Conservation (phyloP, 768 basidiomycete genomes). For the Terana coerulea region DNA sequence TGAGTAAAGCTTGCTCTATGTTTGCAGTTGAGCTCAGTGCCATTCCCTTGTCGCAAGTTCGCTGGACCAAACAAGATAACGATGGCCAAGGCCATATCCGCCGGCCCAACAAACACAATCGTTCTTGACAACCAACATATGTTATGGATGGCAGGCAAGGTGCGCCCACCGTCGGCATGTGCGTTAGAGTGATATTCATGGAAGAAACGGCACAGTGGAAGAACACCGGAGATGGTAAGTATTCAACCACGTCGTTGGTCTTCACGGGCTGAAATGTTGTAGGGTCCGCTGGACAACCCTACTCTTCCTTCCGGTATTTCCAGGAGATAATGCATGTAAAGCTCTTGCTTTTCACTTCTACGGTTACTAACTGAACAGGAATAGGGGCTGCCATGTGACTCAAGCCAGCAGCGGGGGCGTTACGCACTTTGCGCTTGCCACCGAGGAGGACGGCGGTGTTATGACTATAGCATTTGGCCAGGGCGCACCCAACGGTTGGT, state of each 20-base stretch:
- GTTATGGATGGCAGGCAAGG: constrained; percentile 86
- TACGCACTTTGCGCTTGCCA: constrained; percentile 78
- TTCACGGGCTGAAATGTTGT: too few relatives aligned
- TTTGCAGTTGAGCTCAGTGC: neutral
- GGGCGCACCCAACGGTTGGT: constrained; percentile 75
- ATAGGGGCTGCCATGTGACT: constrained; percentile 75
- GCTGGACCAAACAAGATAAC: constrained; percentile 63
- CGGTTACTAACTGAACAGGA: too few relatives aligned
- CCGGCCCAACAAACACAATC: constrained; percentile 82
- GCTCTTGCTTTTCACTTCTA: neutral
- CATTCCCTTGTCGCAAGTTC: constrained; percentile 55
- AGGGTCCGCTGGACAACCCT: constrained; percentile 86
- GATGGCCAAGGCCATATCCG: constrained; percentile 59
- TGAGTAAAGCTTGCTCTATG: too few relatives aligned
- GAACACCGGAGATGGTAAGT: constrained; percentile 82
- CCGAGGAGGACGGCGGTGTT: constrained; percentile 67
- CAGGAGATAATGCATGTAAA: constrained; percentile 85
- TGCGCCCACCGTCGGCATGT: constrained; percentile 20
- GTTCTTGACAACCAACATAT: constrained; percentile 83
- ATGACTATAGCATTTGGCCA: constrained; percentile 89
- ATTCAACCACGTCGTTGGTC: constrained; percentile 3
- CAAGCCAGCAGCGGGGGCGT: constrained; percentile 78
- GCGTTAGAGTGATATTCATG: too few relatives aligned
- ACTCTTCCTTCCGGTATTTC: constrained; percentile 81
- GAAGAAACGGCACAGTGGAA: constrained; percentile 94